Base-by-base conservation (phyloP, 2,329 filamentous ascomycete species). In the Truncatella angustata region DNA sequence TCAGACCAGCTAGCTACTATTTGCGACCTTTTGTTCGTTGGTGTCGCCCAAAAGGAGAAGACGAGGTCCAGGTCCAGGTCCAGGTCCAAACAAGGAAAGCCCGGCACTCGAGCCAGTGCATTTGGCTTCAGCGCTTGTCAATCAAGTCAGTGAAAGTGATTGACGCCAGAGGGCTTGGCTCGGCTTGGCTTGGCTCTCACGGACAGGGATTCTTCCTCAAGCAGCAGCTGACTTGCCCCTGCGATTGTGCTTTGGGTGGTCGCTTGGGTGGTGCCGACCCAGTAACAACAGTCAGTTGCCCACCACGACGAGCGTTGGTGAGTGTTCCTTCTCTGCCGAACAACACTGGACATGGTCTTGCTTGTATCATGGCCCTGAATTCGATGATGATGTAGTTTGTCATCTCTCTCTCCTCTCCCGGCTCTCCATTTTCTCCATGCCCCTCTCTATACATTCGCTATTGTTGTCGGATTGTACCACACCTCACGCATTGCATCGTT, bases 261-360 rank as follows among this genome's bases (percentile, higher is more conserved):
- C 18, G 23, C n/a, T 32, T 32, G 28, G 28, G 14, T 9, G 21
- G 11, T 21, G n/a, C 11, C 18, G n/a, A n/a, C 21, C 21, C 26
- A 18, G 36, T 20, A 20, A 23, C 36, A 21, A 16, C 23, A 23
- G n/a, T 26, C 48, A 51, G 49, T 51, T 51, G 49, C 49, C 49
- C 49, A 51, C 49, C 49, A 51, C 49, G 36, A 51, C 49, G 39
- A 51, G 49, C 39, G 10, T 26, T 43, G 32, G 46, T 36, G 21
- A 45, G 37, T 44, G 37, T 26, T 24, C 37, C 37, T 32, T 32
- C 23, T 20, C 28, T 32, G 26, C 37, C 34, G 7, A 34, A 51
- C 49, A 35, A 51, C 49, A 51, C 26, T 21, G 21, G 26, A 45
- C 37, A 40, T 44, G 40, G 26, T 46, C 43, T 9, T 45, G 42